phyloP scores from a whole-genome alignment of 306 rosid genomes.

The Styphnolobium japonicum region DNA sequence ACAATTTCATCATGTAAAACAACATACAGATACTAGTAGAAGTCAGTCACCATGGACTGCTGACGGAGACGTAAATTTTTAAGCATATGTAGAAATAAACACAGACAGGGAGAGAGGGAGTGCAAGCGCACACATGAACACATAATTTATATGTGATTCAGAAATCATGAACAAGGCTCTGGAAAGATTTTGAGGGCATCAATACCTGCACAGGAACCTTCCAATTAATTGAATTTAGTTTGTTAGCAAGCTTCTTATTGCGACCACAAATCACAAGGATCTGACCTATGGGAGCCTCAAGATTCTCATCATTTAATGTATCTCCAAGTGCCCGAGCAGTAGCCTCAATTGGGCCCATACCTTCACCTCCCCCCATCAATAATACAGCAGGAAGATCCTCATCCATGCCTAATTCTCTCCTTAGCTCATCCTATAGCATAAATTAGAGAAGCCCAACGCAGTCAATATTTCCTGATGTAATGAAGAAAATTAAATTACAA shows the following conservation, averaged over 20 bases:
- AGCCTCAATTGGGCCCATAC: constrained; percentile 99
- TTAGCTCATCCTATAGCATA: constrained; percentile 58
- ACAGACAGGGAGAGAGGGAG: neutral
- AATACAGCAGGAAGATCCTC: constrained; percentile 95
- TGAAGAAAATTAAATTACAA: neutral
- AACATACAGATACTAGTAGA: neutral
- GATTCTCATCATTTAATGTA: constrained; percentile 57
- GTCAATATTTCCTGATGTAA: constrained; percentile 4
- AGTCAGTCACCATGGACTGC: neutral
- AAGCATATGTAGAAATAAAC: neutral
- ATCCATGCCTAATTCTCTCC: constrained; percentile 82
- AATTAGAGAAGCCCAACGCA: constrained; percentile 1
- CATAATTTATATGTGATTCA: neutral
- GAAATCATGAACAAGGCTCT: neutral
- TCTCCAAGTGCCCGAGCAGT: constrained; percentile 91
- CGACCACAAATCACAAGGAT: constrained; percentile 92
- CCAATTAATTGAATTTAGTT: constrained; percentile 67
- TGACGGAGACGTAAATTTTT: neutral
- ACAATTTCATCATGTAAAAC: neutral
- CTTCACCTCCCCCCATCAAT: constrained; percentile 99
- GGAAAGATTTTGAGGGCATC: neutral
- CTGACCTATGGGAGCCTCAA: constrained; percentile 76
- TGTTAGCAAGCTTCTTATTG: constrained; percentile 80
- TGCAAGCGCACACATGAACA: neutral
- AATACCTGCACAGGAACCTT: constrained; percentile 93